Conservation (phyloP, 164 flowering plant genomes). For the Magnolia sinica region DNA sequence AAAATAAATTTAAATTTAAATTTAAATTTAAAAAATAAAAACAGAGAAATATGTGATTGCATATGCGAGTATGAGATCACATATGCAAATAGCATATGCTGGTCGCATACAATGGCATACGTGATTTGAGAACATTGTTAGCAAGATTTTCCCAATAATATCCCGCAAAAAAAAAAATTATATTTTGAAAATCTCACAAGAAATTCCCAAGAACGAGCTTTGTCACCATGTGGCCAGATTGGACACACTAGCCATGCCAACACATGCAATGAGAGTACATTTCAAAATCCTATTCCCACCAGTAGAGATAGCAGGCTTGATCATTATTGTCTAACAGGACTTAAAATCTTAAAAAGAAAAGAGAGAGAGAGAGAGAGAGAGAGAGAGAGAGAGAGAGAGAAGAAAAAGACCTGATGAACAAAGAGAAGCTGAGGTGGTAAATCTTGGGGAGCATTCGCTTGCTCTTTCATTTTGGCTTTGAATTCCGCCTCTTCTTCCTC, state of each 20-base stretch:
- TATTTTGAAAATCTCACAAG: too few species aligned
- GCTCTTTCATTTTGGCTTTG: conserved; percentile 57
- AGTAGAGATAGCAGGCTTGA: neutral
- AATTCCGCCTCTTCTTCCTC: conserved; percentile 98
- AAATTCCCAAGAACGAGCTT: too few species aligned
- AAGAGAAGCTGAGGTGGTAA: conserved; percentile 94
- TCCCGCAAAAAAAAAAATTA: too few species aligned
- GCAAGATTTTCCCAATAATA: too few species aligned
- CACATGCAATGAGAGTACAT: neutral
- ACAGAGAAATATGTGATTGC: too few species aligned
- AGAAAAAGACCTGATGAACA: conserved; percentile 72
- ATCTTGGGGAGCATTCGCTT: conserved; percentile 76
- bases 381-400: neutral
- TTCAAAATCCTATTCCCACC: neutral
- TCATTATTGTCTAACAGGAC: neutral
- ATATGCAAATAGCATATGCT: too few species aligned
- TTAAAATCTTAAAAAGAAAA: neutral
- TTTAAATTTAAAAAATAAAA: too few species aligned
- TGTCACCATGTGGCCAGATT: neutral
- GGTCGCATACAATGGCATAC: too few species aligned
- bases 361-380: too few species aligned
- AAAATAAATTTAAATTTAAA: too few species aligned
- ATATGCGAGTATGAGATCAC: too few species aligned
- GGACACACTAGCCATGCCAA: neutral
- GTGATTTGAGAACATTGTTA: too few species aligned